Conservation (phyloP, 805 yeast genomes). For the Lipomyces kockii region DNA sequence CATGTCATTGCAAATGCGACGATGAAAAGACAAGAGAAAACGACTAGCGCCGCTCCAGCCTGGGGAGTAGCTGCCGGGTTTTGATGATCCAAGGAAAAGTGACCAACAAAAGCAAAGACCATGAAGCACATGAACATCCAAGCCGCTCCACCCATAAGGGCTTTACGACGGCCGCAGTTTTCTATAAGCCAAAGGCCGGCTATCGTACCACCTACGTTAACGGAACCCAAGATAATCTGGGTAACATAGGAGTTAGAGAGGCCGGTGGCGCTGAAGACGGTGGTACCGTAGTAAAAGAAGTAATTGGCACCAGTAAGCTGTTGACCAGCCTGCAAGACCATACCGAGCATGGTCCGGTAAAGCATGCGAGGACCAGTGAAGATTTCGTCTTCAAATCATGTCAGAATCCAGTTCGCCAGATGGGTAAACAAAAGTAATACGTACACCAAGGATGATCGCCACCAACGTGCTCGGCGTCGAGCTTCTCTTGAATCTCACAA, state of each 20-base stretch:
- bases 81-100: slow-evolving; percentile 42
- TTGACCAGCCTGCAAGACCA: slow-evolving; percentile 47
- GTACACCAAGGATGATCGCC: slow-evolving; percentile 6
- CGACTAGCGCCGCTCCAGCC: slow-evolving; percentile 53
- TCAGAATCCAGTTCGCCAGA: background rate
- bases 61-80: slow-evolving; percentile 23
- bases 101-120: slow-evolving; percentile 71
- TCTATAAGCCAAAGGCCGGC: slow-evolving; percentile 62
- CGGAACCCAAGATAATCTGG: slow-evolving; percentile 52
- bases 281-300: slow-evolving; percentile 53
- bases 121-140: slow-evolving; percentile 63
- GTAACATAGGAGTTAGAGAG: slow-evolving; percentile 53
- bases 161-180: slow-evolving; percentile 65
- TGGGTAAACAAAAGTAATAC: background rate
- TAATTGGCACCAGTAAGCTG: slow-evolving; percentile 52
- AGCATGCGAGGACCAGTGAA: slow-evolving; percentile 15
- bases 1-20: slow-evolving; percentile 80
- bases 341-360: slow-evolving; percentile 61
- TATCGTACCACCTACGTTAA: slow-evolving; percentile 55
- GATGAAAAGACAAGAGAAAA: slow-evolving; percentile 63
- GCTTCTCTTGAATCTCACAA: background rate
- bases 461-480: slow-evolving; percentile 1
- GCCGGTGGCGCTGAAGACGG: slow-evolving; percentile 53
- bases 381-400: slow-evolving; percentile 1
- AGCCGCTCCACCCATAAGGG: slow-evolving; percentile 63